These are phyloP conservation scores for Euryodendron excelsum DNA, from an alignment of 148 eudicot species.

Conservation along the genomic window DNA sequence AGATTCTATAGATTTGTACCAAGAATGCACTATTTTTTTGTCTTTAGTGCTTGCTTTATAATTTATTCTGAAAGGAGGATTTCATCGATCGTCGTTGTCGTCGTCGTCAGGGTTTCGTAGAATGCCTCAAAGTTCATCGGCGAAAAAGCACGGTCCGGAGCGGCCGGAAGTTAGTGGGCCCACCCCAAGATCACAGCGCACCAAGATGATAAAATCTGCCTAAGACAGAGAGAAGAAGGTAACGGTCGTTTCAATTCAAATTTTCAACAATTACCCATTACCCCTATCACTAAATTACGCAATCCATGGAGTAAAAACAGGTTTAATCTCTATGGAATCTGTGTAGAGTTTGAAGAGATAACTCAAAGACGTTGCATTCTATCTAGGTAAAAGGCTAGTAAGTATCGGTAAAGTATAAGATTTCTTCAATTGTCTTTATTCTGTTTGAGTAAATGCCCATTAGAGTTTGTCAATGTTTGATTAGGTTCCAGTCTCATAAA, in stretches of 20 bases:
- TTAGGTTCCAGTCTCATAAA: conserved; percentile 68
- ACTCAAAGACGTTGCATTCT: conserved; percentile 71
- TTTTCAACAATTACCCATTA: not conserved
- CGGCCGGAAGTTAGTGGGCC: conserved; percentile 44
- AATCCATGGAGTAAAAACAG: not conserved
- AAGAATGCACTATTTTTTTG: too few species aligned
- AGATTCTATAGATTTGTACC: too few species aligned
- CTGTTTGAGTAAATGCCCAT: conserved; percentile 23
- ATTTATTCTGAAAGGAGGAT: too few species aligned
- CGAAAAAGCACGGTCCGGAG: conserved; percentile 32
- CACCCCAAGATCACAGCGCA: conserved; percentile 45
- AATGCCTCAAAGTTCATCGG: conserved; percentile 40
- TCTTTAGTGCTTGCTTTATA: too few species aligned
- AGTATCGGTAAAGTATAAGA: conserved; percentile 22
- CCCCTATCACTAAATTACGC: not conserved
- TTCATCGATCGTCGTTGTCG: not conserved
- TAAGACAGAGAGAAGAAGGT: conserved; percentile 48
- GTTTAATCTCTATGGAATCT: not conserved
- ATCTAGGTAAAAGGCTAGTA: conserved; percentile 94
- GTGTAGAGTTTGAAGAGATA: conserved; percentile 54
- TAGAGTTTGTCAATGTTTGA: conserved; percentile 1
- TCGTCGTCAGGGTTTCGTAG: not conserved
- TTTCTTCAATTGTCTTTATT: not conserved
- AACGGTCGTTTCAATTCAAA: not conserved
- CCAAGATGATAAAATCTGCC: conserved; percentile 44